A percentile compares a stretch with the other conserved stretches of the same genome.
Conservation (phyloP, 2,329 filamentous ascomycete genomes). For the Nemania abortiva region DNA sequence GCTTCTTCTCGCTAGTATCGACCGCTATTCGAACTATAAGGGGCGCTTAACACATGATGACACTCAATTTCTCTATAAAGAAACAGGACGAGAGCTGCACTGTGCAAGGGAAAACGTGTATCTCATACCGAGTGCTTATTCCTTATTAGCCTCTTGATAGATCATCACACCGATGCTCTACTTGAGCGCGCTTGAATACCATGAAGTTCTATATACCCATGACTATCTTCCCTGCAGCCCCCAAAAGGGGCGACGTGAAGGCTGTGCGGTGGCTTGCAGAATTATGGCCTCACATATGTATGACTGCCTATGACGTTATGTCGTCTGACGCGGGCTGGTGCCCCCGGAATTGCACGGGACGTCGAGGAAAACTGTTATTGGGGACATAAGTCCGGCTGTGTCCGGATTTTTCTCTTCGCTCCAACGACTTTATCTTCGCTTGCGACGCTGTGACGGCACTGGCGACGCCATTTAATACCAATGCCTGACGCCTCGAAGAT, state of each 20-base stretch:
- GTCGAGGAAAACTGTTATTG: conserved; percentile 8
- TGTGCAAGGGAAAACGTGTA: neutral
- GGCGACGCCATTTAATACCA: conserved; percentile 8
- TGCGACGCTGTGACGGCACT: conserved; percentile 11
- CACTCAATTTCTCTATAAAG: neutral
- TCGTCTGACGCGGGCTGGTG: neutral
- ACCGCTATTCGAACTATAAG: neutral
- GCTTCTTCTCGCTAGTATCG: neutral
- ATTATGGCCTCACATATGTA: neutral
- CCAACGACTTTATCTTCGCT: neutral
- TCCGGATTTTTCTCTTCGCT: conserved; percentile 64
- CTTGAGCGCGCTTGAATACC: conserved; percentile 6
- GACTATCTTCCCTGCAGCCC: neutral
- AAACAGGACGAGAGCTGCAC: neutral
- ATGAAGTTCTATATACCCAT: neutral
- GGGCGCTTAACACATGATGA: neutral
- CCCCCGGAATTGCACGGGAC: neutral
- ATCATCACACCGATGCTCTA: neutral
- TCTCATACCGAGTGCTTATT: neutral
- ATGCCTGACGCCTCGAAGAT: neutral
- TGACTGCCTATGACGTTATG: neutral
- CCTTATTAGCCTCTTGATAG: neutral
- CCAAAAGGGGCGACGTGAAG: neutral
- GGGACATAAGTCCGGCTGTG: neutral
- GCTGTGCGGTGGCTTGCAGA: neutral